A percentile compares a stretch with the other conserved stretches of the same genome.
phyloP scores from a whole-genome alignment of 1,284 basidiomycete species.

The Papiliotrema flavescens region DNA sequence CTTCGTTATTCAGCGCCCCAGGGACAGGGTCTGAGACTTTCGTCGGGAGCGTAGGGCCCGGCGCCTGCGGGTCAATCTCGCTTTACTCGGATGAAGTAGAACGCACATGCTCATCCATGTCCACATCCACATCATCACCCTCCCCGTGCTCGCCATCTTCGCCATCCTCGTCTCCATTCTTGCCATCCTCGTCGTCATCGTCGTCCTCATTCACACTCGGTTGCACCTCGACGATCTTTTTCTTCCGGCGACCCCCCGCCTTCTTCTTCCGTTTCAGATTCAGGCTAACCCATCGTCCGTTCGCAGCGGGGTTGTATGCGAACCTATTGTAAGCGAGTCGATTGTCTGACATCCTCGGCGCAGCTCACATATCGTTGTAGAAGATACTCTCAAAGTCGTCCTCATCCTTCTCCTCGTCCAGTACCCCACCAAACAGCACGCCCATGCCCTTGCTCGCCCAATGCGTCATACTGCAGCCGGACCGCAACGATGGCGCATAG shows the following conservation, averaged over 20 bases:
- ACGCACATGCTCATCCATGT: constrained; percentile 9
- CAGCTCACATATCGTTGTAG: constrained; percentile 71
- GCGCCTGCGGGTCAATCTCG: too few relatives aligned
- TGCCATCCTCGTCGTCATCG: constrained; percentile 37
- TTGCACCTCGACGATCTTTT: constrained; percentile 16
- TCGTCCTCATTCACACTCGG: constrained; percentile 32
- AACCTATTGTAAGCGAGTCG: constrained; percentile 53
- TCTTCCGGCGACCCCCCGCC: constrained; percentile 50
- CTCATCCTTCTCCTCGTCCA: constrained; percentile 81
- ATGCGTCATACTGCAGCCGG: constrained; percentile 45
- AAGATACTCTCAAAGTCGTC: constrained; percentile 81
- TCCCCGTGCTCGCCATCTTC: constrained; percentile 11
- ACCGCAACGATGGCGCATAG: constrained; percentile 67
- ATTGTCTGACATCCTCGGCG: not conserved
- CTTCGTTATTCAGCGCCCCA: constrained; percentile 37
- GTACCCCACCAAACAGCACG: constrained; percentile 85
- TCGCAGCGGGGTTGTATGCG: constrained; percentile 73
- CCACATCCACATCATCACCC: constrained; percentile 21
- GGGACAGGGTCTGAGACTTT: not conserved
- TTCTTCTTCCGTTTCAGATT: constrained; percentile 58
- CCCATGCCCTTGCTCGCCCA: constrained; percentile 60
- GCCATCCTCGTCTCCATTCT: constrained; percentile 19
- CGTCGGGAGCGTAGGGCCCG: too few relatives aligned
- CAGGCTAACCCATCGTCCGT: constrained; percentile 76
- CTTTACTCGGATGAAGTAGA: too few relatives aligned